phyloP scores from a whole-genome alignment of 371 early-diverging fungal genomes.

The Capniomyces stellatus region DNA sequence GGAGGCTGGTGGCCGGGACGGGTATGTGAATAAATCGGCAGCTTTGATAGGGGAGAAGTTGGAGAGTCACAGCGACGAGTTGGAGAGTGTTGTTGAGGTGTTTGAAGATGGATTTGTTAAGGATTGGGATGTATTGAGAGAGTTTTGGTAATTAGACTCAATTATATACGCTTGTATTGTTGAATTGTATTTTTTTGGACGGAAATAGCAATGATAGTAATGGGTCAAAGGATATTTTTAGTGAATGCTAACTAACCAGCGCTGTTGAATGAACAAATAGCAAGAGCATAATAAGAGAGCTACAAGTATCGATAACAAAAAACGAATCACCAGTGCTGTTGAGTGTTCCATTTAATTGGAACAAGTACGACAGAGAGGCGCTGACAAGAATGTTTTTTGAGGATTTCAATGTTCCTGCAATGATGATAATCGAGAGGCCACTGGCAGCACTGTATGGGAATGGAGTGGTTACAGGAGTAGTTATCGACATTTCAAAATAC shows the following conservation, averaged over 20 bases:
- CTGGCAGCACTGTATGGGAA: slow-evolving; percentile 62
- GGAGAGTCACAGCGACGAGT: not conserved
- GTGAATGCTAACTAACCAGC: too few species aligned
- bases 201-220: too few species aligned
- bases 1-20: not conserved
- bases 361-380: slow-evolving; percentile 60
- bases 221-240: too few species aligned
- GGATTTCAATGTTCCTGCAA: slow-evolving; percentile 67
- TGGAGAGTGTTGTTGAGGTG: slow-evolving; percentile 22
- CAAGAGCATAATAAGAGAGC: slow-evolving; percentile 54
- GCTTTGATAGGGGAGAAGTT: not conserved
- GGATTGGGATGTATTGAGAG: slow-evolving; percentile 62
- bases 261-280: slow-evolving; percentile 19
- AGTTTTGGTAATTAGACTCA: slow-evolving; percentile 36
- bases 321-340: slow-evolving; percentile 64
- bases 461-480: slow-evolving; percentile 55
- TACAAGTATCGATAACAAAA: slow-evolving; percentile 47
- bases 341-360: slow-evolving; percentile 62
- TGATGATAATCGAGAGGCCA: slow-evolving; percentile 67
- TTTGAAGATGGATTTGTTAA: slow-evolving; percentile 38
- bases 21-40: not conserved
- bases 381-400: slow-evolving; percentile 81
- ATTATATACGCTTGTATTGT: too few species aligned
- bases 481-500: slow-evolving; percentile 73
- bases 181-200: too few species aligned